Conservation (phyloP, 495 filamentous ascomycete genomes). For the Astrocystis sublimbata region DNA sequence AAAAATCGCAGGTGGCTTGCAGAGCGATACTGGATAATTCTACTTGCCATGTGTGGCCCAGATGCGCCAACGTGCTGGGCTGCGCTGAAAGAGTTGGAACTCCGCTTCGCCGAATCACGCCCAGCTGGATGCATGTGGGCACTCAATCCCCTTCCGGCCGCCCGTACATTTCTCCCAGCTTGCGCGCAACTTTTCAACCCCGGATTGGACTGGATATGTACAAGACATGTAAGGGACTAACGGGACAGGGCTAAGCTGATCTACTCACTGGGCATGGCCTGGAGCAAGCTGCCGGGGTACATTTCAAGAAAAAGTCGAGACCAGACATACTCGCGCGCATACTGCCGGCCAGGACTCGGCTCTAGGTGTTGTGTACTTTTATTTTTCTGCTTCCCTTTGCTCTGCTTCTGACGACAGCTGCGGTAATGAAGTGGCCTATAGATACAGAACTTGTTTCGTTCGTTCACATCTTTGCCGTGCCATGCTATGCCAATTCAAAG, state of each 20-base stretch:
- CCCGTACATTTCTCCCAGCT: neutral
- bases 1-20: neutral
- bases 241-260: neutral
- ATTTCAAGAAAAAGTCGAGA: neutral
- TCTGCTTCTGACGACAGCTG: slow-evolving; percentile 4
- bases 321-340: neutral
- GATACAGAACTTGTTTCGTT: no score
- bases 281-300: no score
- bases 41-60: no score
- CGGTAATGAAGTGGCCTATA: no score
- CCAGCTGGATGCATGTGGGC: no score
- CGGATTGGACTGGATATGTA: no score
- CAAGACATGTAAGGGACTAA: no score
- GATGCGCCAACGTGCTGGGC: slow-evolving; percentile 1
- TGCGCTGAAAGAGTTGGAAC: no score
- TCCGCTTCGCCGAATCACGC: slow-evolving; percentile 14
- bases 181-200: neutral
- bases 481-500: neutral
- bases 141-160: neutral
- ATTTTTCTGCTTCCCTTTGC: neutral
- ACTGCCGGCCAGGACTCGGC: neutral
- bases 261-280: no score
- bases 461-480: no score
- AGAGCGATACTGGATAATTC: no score
- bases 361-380: neutral